Evolutionary conservation across 768 basidiomycete genomes (phyloP), one percentile per base, ranked within the genome.

Genomic region (Baorangia bicolor): DNA sequence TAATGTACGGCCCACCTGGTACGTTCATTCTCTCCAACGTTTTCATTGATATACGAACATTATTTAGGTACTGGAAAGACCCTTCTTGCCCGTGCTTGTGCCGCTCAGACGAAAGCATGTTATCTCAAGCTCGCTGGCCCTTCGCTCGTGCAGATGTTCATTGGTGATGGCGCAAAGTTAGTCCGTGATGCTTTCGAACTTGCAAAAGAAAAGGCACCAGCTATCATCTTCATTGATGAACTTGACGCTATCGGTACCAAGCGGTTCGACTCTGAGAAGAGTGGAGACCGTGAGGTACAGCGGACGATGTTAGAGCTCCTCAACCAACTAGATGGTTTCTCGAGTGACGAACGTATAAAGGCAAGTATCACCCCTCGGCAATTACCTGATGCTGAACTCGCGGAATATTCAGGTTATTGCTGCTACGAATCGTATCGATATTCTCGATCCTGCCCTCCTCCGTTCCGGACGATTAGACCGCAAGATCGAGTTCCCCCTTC

Each of bases 1-100:
- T 99, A 57, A 99, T 99, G 97, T 98, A 98, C 66, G 97, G 97
- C 8, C 94, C 97, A 56, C 97, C 97, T 64, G 95, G 94, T 92
- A 59, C 48, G 74, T 61, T 12, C 6, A 12, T 34, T n/a, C 11
- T 14, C 16, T 42, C n/a, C 21, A 0, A 14, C 9, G 25, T 39
- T 35, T n/a, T 18, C 46, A 34, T 35, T 21, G 39, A 12, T 21
- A 30, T 37, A 45, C 38, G 20, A 59, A 42, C 52, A 18, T 59
- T 38, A 30, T 45, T 21, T 58, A 87, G 87, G 95, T 63, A 98
- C 97, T 41, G 97, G 97, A 53, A 99, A 99, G 78, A 99, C 97
- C 3, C 81, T 99, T 8, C 84, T 99, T 49, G 97, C 97, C 35
- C 87, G 97, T 72, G 97, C 97, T 40, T 98, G 97, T 73, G 97